Percentiles rank a stretch among this genome's conserved stretches.
Evolutionary conservation across 192 early-diverging fungal genomes (phyloP).

Genomic region (Podila clonocystis): DNA sequence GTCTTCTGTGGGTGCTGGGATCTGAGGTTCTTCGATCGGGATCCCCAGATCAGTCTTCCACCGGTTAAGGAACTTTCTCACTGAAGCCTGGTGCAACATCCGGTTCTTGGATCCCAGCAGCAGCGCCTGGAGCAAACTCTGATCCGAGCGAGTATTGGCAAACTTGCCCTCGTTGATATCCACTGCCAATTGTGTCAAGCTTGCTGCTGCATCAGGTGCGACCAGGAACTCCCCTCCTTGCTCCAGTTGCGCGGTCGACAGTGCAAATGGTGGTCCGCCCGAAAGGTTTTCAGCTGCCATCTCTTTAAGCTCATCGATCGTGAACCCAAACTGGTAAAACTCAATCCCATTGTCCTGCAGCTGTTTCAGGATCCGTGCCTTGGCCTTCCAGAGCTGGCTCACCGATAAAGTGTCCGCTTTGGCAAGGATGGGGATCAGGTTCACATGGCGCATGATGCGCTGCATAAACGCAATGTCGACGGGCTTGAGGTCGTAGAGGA

Average conservation of each 20-base stretch:
- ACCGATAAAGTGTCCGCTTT: conserved; percentile 94
- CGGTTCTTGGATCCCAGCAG: conserved; percentile 40
- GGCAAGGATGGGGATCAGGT: conserved; percentile 94
- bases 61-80: conserved; percentile 42
- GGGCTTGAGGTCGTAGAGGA: conserved; percentile 66
- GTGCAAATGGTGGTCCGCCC: conserved; percentile 42
- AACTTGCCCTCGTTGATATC: conserved; percentile 39
- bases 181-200: conserved; percentile 31
- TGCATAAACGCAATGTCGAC: conserved; percentile 98
- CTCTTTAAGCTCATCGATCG: conserved; percentile 28
- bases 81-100: conserved; percentile 36
- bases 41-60: conserved; percentile 42
- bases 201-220: not conserved
- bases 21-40: conserved; percentile 17
- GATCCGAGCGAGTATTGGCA: conserved; percentile 30
- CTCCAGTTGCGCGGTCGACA: conserved; percentile 41
- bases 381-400: conserved; percentile 86
- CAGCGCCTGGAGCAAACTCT: conserved; percentile 24
- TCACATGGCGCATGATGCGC: conserved; percentile 89
- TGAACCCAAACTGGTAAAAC: conserved; percentile 43
- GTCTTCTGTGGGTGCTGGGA: too few species aligned
- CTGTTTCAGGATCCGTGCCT: conserved; percentile 70
- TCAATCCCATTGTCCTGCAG: conserved; percentile 41
- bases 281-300: conserved; percentile 36
- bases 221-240: conserved; percentile 1